Evolutionary conservation across 495 filamentous ascomycete genomes (phyloP), one percentile per base, ranked within the genome.

Genomic region (Zalerion maritima): DNA sequence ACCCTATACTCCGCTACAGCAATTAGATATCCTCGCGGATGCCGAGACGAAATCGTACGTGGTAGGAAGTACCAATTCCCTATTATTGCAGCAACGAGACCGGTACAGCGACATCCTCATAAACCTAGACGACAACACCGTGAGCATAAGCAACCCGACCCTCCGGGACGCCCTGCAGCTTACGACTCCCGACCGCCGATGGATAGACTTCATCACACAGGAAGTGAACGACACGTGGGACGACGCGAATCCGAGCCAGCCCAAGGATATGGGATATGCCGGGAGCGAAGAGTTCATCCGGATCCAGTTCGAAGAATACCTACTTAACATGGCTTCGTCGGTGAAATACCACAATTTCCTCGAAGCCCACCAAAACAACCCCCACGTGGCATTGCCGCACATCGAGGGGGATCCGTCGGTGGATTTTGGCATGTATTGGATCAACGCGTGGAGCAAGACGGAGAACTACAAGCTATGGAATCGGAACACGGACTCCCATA

Each of bases 231-330:
- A 94, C 34, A 94, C 86, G 1, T 97, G 89, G 89, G 87, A 96
- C 53, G 82, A 92, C 21, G 60, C 71, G 4, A 85, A 96, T 51
- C 89, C 89, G 5, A 64, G 73, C 28, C 71, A 79, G 23, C 89
- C 89, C 10, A 93, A 85, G 41, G 93, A 84, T 5, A 78, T 92
- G 61, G 87, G 86, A 11, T 97, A 94, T 46, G 78, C 83, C 41
- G 89, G 89, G 29, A 94, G 86, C 35, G 89, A 97, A 58, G 91
- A 96, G 47, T 96, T 94, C 49, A 96, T 97, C 43, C 72, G 89
- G 12, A 70, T 96, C 5, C 89, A 97, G 43, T 97, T 97, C 36
- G 89, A 97, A 58, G 91, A 96, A 48, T 97, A 97, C 43, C 64
- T 96, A 11, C 64, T 96, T 5, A 84, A 87, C 1, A 65, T 97